A percentile compares a stretch with the other conserved stretches of the same genome.
Evolutionary conservation across 2,329 filamentous ascomycete genomes (phyloP).

Genomic region (Claviceps citrina): DNA sequence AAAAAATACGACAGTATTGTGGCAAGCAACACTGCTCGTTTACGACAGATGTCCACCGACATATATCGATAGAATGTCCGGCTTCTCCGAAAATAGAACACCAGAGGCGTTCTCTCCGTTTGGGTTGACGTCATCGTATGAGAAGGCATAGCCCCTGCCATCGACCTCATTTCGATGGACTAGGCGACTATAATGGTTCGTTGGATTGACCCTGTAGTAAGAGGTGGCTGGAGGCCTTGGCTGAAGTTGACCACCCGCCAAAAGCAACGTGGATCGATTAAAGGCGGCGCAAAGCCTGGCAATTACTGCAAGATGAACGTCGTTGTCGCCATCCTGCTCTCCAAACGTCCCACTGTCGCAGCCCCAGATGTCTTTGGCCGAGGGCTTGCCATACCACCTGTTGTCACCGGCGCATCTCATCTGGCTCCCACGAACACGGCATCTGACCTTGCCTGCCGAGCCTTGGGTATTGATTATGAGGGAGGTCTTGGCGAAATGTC

Average conservation of each 20-base stretch:
- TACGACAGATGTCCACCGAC: conserved; percentile 11
- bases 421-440: conserved; percentile 20
- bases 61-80: conserved; percentile 16
- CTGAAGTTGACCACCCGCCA: conserved; percentile 30
- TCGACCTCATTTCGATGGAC: conserved; percentile 46
- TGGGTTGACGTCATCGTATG: conserved; percentile 53
- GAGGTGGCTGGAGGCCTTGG: conserved; percentile 21
- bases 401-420: conserved; percentile 28
- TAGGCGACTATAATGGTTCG: conserved; percentile 42
- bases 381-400: conserved; percentile 27
- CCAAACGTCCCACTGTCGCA: conserved; percentile 34
- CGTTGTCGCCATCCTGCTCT: conserved; percentile 22
- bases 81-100: conserved; percentile 13
- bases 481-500: conserved; percentile 21
- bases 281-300: conserved; percentile 37
- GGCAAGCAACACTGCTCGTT: neutral
- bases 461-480: conserved; percentile 30
- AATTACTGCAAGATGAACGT: conserved; percentile 26
- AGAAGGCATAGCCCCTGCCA: conserved; percentile 47
- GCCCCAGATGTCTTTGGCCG: conserved; percentile 31
- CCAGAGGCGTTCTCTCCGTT: conserved; percentile 36
- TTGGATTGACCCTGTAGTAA: conserved; percentile 31
- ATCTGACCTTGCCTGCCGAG: conserved; percentile 23
- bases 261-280: conserved; percentile 28
- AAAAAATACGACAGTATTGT: neutral